Evolutionary conservation across 768 basidiomycete genomes (phyloP), one percentile per base, ranked within the genome.

Genomic region (Tremella mesenterica): DNA sequence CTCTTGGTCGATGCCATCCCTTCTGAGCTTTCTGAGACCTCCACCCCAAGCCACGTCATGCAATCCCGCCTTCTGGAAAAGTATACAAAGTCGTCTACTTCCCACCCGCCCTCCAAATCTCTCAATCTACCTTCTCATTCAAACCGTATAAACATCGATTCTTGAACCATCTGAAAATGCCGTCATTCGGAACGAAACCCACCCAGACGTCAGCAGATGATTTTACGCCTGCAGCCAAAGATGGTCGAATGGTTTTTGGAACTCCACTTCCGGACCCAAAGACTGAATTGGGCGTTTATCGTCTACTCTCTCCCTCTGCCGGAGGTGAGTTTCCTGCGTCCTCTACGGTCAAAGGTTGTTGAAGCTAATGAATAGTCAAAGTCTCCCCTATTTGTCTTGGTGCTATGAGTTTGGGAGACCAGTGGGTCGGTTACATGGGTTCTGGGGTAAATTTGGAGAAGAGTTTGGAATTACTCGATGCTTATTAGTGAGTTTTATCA

Each of bases 381-480:
- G 76, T 77, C 33, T 76, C 75, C 4, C 76, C 75, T 3, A 54
- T 76, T 14, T 65, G 63, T 28, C 69, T 77, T 10, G 76, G 76
- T 1, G 75, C 64, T 1, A 74, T 75, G 74, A 74, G 68, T 44
- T 62, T 76, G 30, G 76, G 76, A 27, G 70, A 75, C 56, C 73
- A 75, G 52, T 54, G 45, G 45, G 23, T 33, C 18, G 53, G 43
- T 23, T 38, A 9, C 21, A 54, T 48, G 33, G 53, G 45, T n/a
- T 14, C 33, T 20, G 9, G 6, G n/a, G 33, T 36, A 4, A 26
- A 69, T 60, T 79, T 78, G 64, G 73, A 75, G 18, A 46, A 65
- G 7, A 72, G 75, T 0, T 78, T 79, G 63, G 63, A 75, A 59
- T 75, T 70, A 6, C 74, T 80, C 28, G 78, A 81, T 31, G 75